These are phyloP conservation scores for Coniochaeta pulveracea DNA, from an alignment of 2,329 filamentous ascomycete species.

Conservation along the genomic window DNA sequence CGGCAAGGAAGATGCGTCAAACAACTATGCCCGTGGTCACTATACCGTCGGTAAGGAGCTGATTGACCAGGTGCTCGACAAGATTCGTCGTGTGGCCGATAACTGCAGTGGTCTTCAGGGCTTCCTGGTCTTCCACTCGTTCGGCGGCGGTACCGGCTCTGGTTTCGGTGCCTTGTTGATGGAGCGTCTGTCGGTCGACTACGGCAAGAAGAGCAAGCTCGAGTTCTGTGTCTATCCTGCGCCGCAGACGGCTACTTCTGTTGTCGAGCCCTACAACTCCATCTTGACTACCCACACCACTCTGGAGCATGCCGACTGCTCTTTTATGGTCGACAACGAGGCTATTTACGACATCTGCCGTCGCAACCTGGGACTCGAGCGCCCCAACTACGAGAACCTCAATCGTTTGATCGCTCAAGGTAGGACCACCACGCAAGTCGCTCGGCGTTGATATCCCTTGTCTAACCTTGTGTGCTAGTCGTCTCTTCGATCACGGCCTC, in stretches of 20 bases:
- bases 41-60: constrained; percentile 99
- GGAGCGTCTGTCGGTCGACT: constrained; percentile 98
- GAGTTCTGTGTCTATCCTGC: constrained; percentile 99
- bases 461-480: constrained; percentile 38
- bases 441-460: neutral
- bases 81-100: constrained; percentile 93
- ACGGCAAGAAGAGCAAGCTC: constrained; percentile 99
- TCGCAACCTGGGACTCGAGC: constrained; percentile 92
- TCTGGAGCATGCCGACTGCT: constrained; percentile 98
- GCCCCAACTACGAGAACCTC: constrained; percentile 96
- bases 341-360: constrained; percentile 99
- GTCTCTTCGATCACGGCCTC: constrained; percentile 98
- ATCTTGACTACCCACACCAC: constrained; percentile 98
- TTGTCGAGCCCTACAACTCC: constrained; percentile 99
- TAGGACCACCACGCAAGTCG: too few relatives aligned
- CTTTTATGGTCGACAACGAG: constrained; percentile 99
- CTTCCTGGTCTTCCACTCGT: constrained; percentile 99
- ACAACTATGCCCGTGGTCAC: constrained; percentile 99
- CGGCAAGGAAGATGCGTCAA: constrained; percentile 99
- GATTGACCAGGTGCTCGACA: constrained; percentile 95
- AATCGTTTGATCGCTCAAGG: constrained; percentile 97
- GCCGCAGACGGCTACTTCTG: constrained; percentile 90
- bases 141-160: constrained; percentile 96
- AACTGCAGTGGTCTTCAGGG: constrained; percentile 97
- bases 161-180: constrained; percentile 97